Percentiles rank a stretch among this genome's conserved stretches.
Evolutionary conservation across 345 rosid genomes (phyloP).

Genomic region (Populus tremula): DNA sequence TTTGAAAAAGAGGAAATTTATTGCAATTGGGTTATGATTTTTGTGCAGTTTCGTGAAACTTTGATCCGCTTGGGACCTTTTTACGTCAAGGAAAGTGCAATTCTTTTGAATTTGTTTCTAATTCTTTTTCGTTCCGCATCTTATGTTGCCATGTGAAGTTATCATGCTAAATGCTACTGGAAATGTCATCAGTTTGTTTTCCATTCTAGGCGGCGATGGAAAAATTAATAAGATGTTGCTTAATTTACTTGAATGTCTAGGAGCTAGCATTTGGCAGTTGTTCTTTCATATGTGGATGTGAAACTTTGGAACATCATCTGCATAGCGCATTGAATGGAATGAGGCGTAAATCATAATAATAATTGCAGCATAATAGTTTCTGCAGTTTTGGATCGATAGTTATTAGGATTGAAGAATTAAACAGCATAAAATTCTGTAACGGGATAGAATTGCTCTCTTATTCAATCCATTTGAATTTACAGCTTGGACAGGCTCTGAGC

Average conservation of each 20-base stretch:
- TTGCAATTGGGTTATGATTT: constrained; percentile 4
- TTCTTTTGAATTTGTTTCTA: background rate
- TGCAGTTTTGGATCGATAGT: background rate
- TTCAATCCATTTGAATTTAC: constrained; percentile 22
- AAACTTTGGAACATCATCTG: background rate
- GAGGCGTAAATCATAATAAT: background rate
- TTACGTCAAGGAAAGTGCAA: constrained; percentile 71
- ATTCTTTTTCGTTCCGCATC: background rate
- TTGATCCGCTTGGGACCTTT: constrained; percentile 89
- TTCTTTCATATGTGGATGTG: background rate
- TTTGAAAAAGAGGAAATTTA: background rate
- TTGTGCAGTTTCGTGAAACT: constrained; percentile 79
- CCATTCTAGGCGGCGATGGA: background rate
- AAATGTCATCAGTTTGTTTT: background rate
- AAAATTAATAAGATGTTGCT: background rate
- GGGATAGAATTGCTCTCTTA: constrained; percentile 2
- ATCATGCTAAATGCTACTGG: background rate
- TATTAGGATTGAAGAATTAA: background rate
- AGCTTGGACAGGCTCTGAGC: constrained; percentile 98
- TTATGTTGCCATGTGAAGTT: background rate
- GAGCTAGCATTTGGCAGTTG: background rate
- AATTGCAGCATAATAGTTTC: background rate
- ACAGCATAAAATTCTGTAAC: background rate
- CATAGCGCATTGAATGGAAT: background rate
- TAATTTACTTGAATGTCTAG: background rate